These are phyloP conservation scores for Spergularia azorica DNA, from an alignment of 179 eudicot genomes.

Conservation along the genomic window DNA sequence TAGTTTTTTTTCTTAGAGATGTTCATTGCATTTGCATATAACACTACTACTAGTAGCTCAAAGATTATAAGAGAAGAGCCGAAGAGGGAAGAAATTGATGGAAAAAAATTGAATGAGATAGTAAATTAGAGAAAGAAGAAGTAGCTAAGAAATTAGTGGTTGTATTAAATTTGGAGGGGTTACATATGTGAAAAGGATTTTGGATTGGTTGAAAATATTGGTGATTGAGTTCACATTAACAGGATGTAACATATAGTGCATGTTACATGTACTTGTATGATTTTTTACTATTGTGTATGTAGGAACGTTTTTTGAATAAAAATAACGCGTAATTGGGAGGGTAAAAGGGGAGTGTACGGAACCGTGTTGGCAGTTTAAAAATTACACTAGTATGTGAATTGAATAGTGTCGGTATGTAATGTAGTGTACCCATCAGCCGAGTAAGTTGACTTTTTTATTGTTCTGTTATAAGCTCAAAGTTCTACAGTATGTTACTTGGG, in stretches of 20 bases:
- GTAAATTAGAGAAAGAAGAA: not conserved
- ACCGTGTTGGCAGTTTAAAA: not conserved
- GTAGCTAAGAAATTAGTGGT: not conserved
- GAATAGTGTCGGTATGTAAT: not conserved
- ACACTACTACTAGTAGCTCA: not conserved
- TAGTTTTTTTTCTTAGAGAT: conserved; percentile 15
- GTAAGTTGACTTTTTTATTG: no score
- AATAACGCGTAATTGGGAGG: no score
- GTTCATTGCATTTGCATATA: conserved; percentile 6
- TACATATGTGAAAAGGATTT: conserved; percentile 28
- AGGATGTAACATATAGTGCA: not conserved
- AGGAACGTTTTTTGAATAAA: no score
- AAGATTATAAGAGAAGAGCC: not conserved
- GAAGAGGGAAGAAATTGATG: not conserved
- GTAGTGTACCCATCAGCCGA: no score
- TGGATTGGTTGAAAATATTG: not conserved
- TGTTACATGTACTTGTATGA: not conserved
- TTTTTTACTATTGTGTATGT: no score
- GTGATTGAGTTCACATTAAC: conserved; percentile 20
- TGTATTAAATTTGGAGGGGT: not conserved
- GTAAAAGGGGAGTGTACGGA: not conserved
- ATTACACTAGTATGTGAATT: not conserved
- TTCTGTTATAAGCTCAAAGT: no score
- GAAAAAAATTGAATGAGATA: not conserved
- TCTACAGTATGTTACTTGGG: no score